Evolutionary conservation across 2,329 filamentous ascomycete genomes (phyloP).

Genomic region (Ascosphaera aggregata): DNA sequence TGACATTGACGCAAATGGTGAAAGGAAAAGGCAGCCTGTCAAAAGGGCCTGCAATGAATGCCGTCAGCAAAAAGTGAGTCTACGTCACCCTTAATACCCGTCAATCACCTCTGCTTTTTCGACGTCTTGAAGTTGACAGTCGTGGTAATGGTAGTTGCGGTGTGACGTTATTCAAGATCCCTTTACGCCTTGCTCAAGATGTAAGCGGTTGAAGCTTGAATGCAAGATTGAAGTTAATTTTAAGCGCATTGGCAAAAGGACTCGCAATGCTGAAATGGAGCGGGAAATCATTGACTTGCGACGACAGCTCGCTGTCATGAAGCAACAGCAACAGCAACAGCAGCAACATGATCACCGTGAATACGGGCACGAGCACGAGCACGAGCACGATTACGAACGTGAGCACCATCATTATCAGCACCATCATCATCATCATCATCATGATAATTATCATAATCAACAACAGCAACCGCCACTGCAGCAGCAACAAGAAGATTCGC

Average conservation of each 20-base stretch:
- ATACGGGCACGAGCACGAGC: too few relatives aligned
- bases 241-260: constrained; percentile 43
- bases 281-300: constrained; percentile 29
- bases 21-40: constrained; percentile 22
- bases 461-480: constrained; percentile 9
- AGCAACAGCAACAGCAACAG: too few relatives aligned
- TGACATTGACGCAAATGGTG: constrained; percentile 20
- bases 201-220: constrained; percentile 35
- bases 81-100: constrained; percentile 1
- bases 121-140: background rate
- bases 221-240: constrained; percentile 48
- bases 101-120: constrained; percentile 1
- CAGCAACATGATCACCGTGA: too few relatives aligned
- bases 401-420: too few relatives aligned
- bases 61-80: constrained; percentile 40
- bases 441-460: constrained; percentile 7
- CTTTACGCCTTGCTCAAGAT: constrained; percentile 37
- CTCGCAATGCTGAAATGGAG: constrained; percentile 41
- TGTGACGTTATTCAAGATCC: constrained; percentile 44
- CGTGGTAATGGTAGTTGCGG: constrained; percentile 26
- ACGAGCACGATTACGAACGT: too few relatives aligned
- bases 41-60: constrained; percentile 48
- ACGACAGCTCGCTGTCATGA: constrained; percentile 19
- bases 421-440: too few relatives aligned
- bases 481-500: constrained; percentile 9